Percentiles rank a stretch among this genome's conserved stretches.
Evolutionary conservation across 192 early-diverging fungal species (phyloP).

Genomic region (Chytriomyces confervae): DNA sequence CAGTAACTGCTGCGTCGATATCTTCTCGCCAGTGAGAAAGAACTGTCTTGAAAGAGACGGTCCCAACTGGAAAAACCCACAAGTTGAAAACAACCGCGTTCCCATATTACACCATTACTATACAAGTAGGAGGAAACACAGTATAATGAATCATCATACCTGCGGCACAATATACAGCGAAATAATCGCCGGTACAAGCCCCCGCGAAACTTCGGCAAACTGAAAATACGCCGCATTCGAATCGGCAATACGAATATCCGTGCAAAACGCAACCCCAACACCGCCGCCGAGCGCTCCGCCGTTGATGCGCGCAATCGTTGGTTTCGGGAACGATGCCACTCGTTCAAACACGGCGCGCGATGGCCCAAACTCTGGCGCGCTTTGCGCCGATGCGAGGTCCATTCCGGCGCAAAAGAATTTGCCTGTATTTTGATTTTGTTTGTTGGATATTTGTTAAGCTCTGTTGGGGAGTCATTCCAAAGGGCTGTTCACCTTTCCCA

Average conservation of each 20-base stretch:
- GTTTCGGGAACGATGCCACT: slow-evolving; percentile 53
- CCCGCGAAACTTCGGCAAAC: slow-evolving; percentile 65
- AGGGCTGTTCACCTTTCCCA: slow-evolving; percentile 48
- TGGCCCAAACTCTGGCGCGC: slow-evolving; percentile 36
- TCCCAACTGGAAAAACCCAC: slow-evolving; percentile 42
- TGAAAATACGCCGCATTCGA: slow-evolving; percentile 51
- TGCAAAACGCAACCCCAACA: slow-evolving; percentile 36
- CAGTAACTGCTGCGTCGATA: not conserved
- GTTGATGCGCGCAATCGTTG: slow-evolving; percentile 60
- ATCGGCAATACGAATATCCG: slow-evolving; percentile 60
- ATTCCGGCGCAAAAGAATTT: slow-evolving; percentile 73
- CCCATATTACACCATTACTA: not conserved
- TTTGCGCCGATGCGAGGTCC: slow-evolving; percentile 53
- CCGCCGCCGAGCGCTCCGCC: slow-evolving; percentile 72
- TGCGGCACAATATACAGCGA: slow-evolving; percentile 67
- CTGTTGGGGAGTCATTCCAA: not conserved
- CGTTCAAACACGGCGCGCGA: slow-evolving; percentile 50
- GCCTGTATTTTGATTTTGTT: not conserved
- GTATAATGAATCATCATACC: slow-evolving; percentile 18
- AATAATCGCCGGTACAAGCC: slow-evolving; percentile 70
- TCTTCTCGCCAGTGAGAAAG: slow-evolving; percentile 32
- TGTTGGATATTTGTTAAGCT: not conserved
- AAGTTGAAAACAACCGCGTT: too few species aligned
- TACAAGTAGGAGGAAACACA: not conserved
- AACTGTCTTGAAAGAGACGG: slow-evolving; percentile 52